Conservation (phyloP, 2,329 filamentous ascomycete species). For the Trichoderma harzianum region DNA sequence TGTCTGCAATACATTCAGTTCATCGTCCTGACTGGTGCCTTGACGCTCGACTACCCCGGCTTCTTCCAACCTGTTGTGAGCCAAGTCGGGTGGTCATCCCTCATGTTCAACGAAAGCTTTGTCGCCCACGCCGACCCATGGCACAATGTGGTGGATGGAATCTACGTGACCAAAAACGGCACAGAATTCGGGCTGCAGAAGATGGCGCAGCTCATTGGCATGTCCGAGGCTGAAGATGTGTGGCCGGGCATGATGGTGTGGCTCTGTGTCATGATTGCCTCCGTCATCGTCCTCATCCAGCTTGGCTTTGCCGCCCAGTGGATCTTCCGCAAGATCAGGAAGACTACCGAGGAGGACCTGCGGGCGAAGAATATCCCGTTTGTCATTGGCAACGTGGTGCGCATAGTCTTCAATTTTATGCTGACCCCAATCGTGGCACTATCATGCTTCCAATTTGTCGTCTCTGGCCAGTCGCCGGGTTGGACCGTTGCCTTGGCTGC, state of each 20-base stretch:
- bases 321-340: slow-evolving; percentile 67
- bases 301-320: slow-evolving; percentile 73
- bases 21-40: slow-evolving; percentile 77
- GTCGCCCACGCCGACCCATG: slow-evolving; percentile 65
- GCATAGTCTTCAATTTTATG: slow-evolving; percentile 90
- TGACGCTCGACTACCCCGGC: slow-evolving; percentile 86
- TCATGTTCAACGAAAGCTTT: slow-evolving; percentile 93
- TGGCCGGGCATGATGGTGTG: slow-evolving; percentile 95
- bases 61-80: slow-evolving; percentile 91
- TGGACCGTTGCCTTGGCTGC: slow-evolving; percentile 73
- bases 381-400: slow-evolving; percentile 71
- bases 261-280: slow-evolving; percentile 72
- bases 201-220: slow-evolving; percentile 77
- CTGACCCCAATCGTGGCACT: slow-evolving; percentile 81
- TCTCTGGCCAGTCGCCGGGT: slow-evolving; percentile 63
- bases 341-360: slow-evolving; percentile 78
- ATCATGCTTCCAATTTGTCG: slow-evolving; percentile 87
- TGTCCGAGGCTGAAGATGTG: slow-evolving; percentile 71
- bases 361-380: slow-evolving; percentile 91
- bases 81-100: slow-evolving; percentile 79
- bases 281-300: slow-evolving; percentile 68
- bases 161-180: slow-evolving; percentile 76
- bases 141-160: slow-evolving; percentile 70
- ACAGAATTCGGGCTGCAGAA: slow-evolving; percentile 83
- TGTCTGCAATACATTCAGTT: slow-evolving; percentile 98